phyloP scores from a whole-genome alignment of 106 monocot genomes.

The Triglochin maritima region DNA sequence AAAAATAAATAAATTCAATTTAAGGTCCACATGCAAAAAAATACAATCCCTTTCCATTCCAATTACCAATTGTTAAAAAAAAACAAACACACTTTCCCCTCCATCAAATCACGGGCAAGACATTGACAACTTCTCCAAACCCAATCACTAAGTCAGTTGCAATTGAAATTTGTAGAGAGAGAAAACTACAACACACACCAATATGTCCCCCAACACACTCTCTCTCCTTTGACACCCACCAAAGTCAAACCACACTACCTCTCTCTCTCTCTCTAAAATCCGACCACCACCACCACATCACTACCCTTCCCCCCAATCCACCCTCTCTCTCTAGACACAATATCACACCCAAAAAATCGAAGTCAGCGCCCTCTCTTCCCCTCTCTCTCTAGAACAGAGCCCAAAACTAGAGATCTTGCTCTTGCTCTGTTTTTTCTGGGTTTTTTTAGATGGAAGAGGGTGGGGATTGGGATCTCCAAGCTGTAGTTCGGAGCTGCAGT shows the following conservation, averaged over 20 bases:
- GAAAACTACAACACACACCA: no score
- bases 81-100: no score
- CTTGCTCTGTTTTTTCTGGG: neutral
- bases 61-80: no score
- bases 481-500: conserved; percentile 18
- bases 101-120: no score
- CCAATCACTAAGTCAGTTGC: no score
- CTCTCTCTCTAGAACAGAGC: neutral
- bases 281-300: neutral
- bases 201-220: neutral
- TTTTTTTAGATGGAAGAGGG: neutral
- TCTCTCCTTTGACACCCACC: neutral
- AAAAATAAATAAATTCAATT: no score
- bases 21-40: no score
- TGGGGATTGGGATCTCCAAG: conserved; percentile 20
- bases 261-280: no score
- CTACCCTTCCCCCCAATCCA: neutral
- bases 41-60: no score
- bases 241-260: neutral
- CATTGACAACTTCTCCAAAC: no score
- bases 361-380: conserved; percentile 9
- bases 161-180: no score
- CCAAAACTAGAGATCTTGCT: no score
- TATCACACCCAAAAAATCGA: neutral
- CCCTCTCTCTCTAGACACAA: neutral